Conservation (phyloP, 176 grass and related monocot genomes). For the Triticum turgidum region DNA sequence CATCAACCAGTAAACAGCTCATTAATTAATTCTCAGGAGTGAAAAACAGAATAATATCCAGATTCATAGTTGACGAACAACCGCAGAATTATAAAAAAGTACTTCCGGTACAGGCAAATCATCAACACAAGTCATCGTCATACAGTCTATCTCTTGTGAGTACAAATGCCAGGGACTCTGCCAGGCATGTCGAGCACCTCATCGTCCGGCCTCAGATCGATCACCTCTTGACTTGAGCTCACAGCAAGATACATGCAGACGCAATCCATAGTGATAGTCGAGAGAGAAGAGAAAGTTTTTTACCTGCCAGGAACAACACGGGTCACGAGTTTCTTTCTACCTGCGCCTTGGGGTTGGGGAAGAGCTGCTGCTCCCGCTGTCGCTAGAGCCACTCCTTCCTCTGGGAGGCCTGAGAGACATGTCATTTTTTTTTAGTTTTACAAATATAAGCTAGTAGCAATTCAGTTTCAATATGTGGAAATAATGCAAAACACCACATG, state of each 20-base stretch:
- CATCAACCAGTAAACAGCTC: background rate
- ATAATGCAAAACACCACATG: background rate
- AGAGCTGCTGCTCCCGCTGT: conserved; percentile 78
- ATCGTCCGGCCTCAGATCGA: background rate
- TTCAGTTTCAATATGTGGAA: background rate
- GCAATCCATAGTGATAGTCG: conserved; percentile 43
- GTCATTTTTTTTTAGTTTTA: background rate
- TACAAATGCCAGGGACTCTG: conserved; percentile 23
- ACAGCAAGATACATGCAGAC: conserved; percentile 52
- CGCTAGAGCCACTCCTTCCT: conserved; percentile 84
- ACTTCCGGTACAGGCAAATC: background rate
- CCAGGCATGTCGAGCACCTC: conserved; percentile 3
- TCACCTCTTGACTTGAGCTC: conserved; percentile 42
- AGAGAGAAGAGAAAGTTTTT: conserved; percentile 42
- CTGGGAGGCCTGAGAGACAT: conserved; percentile 57
- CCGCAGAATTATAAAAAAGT: background rate
- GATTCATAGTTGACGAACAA: background rate
- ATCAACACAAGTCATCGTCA: background rate
- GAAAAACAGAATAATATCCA: background rate
- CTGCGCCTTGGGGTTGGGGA: conserved; percentile 53
- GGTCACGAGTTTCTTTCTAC: conserved; percentile 24
- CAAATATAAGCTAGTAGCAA: background rate
- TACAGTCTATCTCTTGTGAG: background rate
- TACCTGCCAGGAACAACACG: conserved; percentile 52
- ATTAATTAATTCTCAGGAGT: background rate